Percentiles rank a stretch among this genome's conserved stretches.
Evolutionary conservation across 495 filamentous ascomycete genomes (phyloP).

Genomic region (Xylaria castorea): DNA sequence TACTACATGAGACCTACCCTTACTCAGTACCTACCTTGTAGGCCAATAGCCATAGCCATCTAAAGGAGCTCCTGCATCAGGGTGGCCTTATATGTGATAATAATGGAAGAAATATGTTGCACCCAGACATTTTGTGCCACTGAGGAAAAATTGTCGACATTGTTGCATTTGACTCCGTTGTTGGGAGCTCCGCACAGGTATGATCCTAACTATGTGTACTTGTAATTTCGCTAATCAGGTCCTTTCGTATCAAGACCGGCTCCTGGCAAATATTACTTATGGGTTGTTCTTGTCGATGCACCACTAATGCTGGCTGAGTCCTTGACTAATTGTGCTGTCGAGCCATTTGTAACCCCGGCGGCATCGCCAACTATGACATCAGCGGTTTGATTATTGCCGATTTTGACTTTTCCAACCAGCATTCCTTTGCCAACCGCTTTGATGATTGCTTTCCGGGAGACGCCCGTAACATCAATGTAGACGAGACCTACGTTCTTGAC

Average conservation of each 20-base stretch:
- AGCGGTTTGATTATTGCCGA: conserved; percentile 61
- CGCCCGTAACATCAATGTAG: conserved; percentile 96
- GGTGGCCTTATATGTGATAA: background rate
- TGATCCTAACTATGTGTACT: background rate
- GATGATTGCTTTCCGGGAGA: conserved; percentile 84
- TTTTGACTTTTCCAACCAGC: conserved; percentile 90
- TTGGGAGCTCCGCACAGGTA: background rate
- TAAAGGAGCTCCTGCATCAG: background rate
- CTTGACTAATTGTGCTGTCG: conserved; percentile 20
- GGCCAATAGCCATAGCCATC: background rate
- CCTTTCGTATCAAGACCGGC: background rate
- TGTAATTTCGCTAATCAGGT: background rate
- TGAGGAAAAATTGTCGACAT: background rate
- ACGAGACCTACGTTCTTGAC: conserved; percentile 96
- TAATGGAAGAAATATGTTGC: background rate
- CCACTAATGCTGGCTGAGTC: conserved; percentile 32
- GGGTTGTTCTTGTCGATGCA: conserved; percentile 28
- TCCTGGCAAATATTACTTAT: conserved; percentile 19
- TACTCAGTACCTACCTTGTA: too few species aligned
- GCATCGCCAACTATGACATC: conserved; percentile 84
- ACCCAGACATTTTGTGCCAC: background rate
- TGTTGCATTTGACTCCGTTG: background rate
- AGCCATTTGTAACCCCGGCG: conserved; percentile 56
- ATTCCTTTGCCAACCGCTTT: conserved; percentile 98
- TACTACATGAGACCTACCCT: background rate